Evolutionary conservation across 805 yeast species (phyloP), one percentile per base, ranked within the genome.

Genomic region (Ogataea polymorpha): DNA sequence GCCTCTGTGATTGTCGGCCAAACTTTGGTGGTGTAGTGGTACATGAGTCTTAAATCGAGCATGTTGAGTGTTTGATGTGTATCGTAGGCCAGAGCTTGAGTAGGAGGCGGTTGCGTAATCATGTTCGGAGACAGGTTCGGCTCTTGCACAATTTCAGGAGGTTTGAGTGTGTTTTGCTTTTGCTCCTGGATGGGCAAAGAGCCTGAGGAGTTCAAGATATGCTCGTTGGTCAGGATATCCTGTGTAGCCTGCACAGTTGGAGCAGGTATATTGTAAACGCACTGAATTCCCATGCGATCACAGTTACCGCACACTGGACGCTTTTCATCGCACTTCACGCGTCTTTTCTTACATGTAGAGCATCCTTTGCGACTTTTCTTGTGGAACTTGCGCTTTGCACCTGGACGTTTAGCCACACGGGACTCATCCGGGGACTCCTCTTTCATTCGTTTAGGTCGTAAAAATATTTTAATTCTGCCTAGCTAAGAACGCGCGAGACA

Each of bases 301-400:
- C 98, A 90, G 63, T 88, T 88, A 16, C 68, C 67, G 61, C 98
- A 90, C 6, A 68, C 59, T 1, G 97, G 97, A 45, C 80, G 83
- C 1, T 68, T 67, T 61, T 91, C 97, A 59, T 90, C 97, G 69
- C 98, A 90, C 59, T 90, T 90, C 29, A 91, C 96, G 37, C 97
- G 70, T 53, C 98, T 75, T 49, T 78, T 75, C 58, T 90, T 90
- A 65, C 98, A 90, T 2, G 95, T 86, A 28, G 80, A 75, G 65
- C 98, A 90, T 0, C 98, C 98, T 42, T 79, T 77, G 42, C 95
- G 76, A 25, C 95, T 85, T 63, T 91, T 91, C 45, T 81, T 85
- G 59, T 91, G 98, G 55, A 83, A 91, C 55, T 86, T 84, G 32
- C 97, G 73, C 63, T 88, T 90, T 5, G 85, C 87, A 0, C 80